These are phyloP conservation scores for Aspergillus ustus DNA, from an alignment of 2,329 filamentous ascomycete genomes.

Conservation along the genomic window DNA sequence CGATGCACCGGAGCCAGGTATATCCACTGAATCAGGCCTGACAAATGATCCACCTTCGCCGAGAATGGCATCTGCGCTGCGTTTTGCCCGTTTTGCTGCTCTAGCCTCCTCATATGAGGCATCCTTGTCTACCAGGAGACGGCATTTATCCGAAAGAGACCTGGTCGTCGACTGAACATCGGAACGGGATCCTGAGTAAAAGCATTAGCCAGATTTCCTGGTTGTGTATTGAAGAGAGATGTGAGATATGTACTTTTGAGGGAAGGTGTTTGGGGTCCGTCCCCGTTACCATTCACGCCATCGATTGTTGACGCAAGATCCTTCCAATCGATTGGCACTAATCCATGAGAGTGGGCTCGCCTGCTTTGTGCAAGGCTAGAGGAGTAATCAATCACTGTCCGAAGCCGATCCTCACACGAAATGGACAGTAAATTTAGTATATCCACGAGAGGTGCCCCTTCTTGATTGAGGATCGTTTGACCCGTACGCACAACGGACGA, in stretches of 20 bases:
- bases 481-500: conserved; percentile 66
- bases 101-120: conserved; percentile 74
- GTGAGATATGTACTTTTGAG: conserved; percentile 44
- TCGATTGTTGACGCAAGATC: conserved; percentile 62
- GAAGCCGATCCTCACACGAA: conserved; percentile 77
- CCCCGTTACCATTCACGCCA: conserved; percentile 42
- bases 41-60: conserved; percentile 52
- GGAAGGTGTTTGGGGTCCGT: conserved; percentile 36
- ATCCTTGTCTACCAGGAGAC: conserved; percentile 68
- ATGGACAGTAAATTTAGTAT: conserved; percentile 83
- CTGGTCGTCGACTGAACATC: conserved; percentile 48
- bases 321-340: conserved; percentile 75
- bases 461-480: conserved; percentile 73
- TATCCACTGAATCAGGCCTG: conserved; percentile 61
- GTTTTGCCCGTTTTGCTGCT: conserved; percentile 68
- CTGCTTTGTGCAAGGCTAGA: conserved; percentile 71
- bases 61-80: conserved; percentile 59
- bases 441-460: conserved; percentile 71
- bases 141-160: conserved; percentile 57
- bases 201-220: conserved; percentile 20
- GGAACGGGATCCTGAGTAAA: conserved; percentile 39
- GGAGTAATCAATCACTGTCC: conserved; percentile 77
- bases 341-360: conserved; percentile 77
- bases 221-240: not conserved
- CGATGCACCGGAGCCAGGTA: conserved; percentile 65